phyloP scores from a whole-genome alignment of 345 rosid species.

The Fremontodendron californicum region DNA sequence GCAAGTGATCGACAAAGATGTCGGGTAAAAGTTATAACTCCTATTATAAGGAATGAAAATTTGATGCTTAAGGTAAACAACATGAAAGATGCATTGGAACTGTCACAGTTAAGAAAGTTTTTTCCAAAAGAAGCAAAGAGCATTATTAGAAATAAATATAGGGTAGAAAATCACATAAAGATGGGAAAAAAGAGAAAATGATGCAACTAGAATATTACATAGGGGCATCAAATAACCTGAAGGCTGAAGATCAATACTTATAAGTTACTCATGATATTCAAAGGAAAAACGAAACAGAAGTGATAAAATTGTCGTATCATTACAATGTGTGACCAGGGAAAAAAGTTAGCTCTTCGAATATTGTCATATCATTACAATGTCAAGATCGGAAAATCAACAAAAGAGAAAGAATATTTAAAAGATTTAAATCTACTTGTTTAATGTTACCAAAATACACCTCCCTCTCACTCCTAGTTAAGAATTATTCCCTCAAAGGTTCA shows the following conservation, averaged over 20 bases:
- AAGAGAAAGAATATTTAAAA: neutral
- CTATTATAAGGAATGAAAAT: neutral
- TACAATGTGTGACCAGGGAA: neutral
- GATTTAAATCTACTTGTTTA: neutral
- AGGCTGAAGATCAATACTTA: neutral
- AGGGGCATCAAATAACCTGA: neutral
- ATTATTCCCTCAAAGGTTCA: neutral
- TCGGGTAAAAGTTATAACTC: neutral
- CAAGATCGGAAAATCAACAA: neutral
- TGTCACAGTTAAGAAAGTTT: no score
- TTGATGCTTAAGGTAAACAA: neutral
- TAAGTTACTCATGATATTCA: neutral
- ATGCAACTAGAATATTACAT: neutral
- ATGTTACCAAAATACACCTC: neutral
- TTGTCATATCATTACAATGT: neutral
- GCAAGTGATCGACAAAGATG: slow-evolving; percentile 11
- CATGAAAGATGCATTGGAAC: neutral
- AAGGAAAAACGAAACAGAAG: neutral
- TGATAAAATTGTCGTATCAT: neutral
- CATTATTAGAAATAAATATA: neutral
- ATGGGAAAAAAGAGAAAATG: neutral
- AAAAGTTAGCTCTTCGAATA: neutral
- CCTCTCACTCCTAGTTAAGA: neutral
- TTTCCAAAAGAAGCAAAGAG: neutral
- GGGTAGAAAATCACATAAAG: neutral